A percentile compares a stretch with the other conserved stretches of the same genome.
phyloP scores from a whole-genome alignment of 371 early-diverging fungal species.

The Enterocytospora artemiae region DNA sequence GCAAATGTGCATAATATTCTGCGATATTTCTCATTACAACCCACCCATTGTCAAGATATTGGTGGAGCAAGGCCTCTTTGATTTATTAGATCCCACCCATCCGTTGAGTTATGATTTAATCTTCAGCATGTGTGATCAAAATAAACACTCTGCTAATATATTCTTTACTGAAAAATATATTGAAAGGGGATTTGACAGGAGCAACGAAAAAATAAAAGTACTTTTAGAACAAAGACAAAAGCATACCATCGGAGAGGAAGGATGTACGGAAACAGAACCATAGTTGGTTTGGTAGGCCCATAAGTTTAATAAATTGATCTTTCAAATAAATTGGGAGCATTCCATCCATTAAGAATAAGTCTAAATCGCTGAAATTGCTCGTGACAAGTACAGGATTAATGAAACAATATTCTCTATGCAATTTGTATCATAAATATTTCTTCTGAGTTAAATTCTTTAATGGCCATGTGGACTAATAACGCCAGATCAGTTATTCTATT shows the following conservation, averaged over 20 bases:
- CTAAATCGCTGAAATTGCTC: no score
- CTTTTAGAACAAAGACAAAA: not conserved
- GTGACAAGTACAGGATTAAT: not conserved
- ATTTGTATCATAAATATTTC: not conserved
- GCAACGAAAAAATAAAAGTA: not conserved
- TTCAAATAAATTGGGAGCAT: no score
- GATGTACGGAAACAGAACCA: not conserved
- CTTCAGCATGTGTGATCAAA: constrained; percentile 14
- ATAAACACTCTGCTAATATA: constrained; percentile 4
- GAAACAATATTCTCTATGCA: not conserved
- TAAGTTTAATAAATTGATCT: no score
- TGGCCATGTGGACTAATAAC: not conserved
- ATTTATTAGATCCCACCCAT: constrained; percentile 3
- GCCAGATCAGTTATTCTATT: constrained; percentile 36
- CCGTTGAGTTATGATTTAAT: constrained; percentile 3
- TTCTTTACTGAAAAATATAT: constrained; percentile 6
- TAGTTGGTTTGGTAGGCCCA: no score
- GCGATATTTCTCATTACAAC: constrained; percentile 24
- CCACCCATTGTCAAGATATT: not conserved
- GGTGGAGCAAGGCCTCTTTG: constrained; percentile 4
- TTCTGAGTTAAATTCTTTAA: not conserved
- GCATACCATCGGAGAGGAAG: not conserved
- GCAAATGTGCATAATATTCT: not conserved
- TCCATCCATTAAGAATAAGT: no score
- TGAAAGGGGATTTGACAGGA: not conserved